Evolutionary conservation across 768 basidiomycete genomes (phyloP).

Genomic region (Rhodotorula sphaerocarpa): DNA sequence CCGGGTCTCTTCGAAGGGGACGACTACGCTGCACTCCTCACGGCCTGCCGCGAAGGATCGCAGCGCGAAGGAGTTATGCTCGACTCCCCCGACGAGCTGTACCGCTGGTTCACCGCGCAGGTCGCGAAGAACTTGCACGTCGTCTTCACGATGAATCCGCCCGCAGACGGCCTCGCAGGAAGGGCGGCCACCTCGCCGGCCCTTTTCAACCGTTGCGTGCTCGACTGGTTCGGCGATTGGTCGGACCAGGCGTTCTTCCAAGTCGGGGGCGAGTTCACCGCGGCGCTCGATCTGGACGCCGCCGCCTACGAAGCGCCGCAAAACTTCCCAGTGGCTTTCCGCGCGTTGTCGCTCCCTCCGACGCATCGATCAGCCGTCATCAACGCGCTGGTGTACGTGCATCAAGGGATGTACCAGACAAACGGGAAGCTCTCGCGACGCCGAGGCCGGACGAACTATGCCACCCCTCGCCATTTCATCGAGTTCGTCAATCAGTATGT

Average conservation of each 20-base stretch:
- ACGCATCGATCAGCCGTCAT: conserved; percentile 80
- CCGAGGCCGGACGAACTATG: conserved; percentile 92
- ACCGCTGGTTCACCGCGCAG: conserved; percentile 97
- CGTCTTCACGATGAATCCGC: conserved; percentile 99
- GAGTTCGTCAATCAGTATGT: conserved; percentile 99
- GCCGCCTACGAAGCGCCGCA: conserved; percentile 68
- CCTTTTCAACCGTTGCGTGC: conserved; percentile 94
- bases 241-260: conserved; percentile 97
- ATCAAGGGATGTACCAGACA: conserved; percentile 77
- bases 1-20: conserved; percentile 99
- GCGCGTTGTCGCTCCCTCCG: conserved; percentile 74
- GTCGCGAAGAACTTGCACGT: conserved; percentile 97
- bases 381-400: conserved; percentile 87
- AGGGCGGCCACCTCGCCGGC: conserved; percentile 96
- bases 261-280: conserved; percentile 94
- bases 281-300: conserved; percentile 82
- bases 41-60: conserved; percentile 98
- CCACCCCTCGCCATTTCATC: conserved; percentile 93
- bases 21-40: conserved; percentile 95
- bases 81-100: conserved; percentile 93
- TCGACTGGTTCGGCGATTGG: conserved; percentile 99
- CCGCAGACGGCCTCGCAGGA: conserved; percentile 87
- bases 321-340: conserved; percentile 82
- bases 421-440: conserved; percentile 80
- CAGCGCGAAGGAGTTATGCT: conserved; percentile 96